Base-by-base conservation (phyloP, 148 eudicot species). In the Nepenthes gracilis region DNA sequence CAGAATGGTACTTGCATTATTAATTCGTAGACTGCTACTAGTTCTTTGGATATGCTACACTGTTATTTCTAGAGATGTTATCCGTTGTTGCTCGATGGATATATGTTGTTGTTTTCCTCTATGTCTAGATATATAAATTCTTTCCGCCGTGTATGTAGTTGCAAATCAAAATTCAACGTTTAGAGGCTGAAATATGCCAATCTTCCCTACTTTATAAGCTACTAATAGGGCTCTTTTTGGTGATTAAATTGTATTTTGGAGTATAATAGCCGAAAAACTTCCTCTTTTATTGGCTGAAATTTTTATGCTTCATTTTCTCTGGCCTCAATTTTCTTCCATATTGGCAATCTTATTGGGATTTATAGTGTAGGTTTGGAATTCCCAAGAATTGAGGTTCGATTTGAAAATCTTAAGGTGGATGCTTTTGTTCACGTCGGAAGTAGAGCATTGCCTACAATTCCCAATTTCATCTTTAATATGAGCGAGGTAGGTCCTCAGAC, bases 401-500 rank as follows among this genome's bases (percentile, higher is more conserved):
- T 79, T 76, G 82, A 87, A 62, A 72, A 85, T 76, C 73, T 91
- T 77, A 78, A 75, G 40, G 84, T 87, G 54, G 90, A 91, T 63
- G 87, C 96, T 48, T 77, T 60, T 11, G 78, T 87, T 55, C 96
- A 91, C 73, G 93, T 91, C 45, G 97, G 97, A 76, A 81, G 84
- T 69, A 81, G 97, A 75, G 96, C 96, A 58, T 69, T 91, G 78
- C 97, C 97, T 38, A 85, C 96, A 59, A 72, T 91, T 47, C 96
- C 93, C 36, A 91, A 91, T 74, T 87, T 73, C 66, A 74, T 87
- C 43, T 75, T 79, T 61, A 88, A 91, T 72, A 81, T 87, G 84
- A 77, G 80, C 48, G 97, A 91, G 81, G 97, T 90, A 63, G 13
- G 66, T 62, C 51, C 6, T 10, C 53, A 49, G 15, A 11, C 15